A percentile compares a stretch with the other conserved stretches of the same genome.
Conservation (phyloP, 2,329 filamentous ascomycete species). For the Metarhizium anisopliae region DNA sequence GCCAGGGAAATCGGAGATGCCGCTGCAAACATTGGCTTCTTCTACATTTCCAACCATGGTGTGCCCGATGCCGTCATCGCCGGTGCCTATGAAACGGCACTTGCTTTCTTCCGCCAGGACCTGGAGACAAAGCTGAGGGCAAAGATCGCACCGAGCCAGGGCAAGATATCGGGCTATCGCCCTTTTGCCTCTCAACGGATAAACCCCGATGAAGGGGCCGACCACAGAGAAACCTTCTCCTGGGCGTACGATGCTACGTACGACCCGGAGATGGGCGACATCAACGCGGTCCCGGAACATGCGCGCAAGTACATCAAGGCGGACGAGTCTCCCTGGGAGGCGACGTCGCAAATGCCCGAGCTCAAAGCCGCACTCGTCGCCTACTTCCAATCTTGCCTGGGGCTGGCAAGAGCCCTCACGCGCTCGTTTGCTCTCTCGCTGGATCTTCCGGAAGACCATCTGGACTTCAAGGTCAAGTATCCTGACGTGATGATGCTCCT, state of each 20-base stretch:
- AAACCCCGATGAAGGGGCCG: slow-evolving; percentile 39
- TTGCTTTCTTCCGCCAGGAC: slow-evolving; percentile 40
- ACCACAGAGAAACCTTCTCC: slow-evolving; percentile 41
- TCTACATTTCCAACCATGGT: slow-evolving; percentile 44
- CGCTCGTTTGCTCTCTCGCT: slow-evolving; percentile 45
- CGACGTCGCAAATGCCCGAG: slow-evolving; percentile 29
- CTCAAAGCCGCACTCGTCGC: slow-evolving; percentile 37
- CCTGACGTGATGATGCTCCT: slow-evolving; percentile 35
- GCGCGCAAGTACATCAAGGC: slow-evolving; percentile 34
- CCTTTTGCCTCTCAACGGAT: slow-evolving; percentile 33
- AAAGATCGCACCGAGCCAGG: slow-evolving; percentile 25
- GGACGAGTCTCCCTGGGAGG: slow-evolving; percentile 34
- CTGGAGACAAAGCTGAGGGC: slow-evolving; percentile 31
- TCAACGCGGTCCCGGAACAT: slow-evolving; percentile 27
- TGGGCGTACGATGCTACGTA: slow-evolving; percentile 37
- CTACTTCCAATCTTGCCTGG: slow-evolving; percentile 40
- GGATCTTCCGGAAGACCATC: slow-evolving; percentile 42
- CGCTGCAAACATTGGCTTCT: slow-evolving; percentile 43
- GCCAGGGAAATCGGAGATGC: slow-evolving; percentile 34
- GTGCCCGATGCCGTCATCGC: slow-evolving; percentile 20
- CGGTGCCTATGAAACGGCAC: slow-evolving; percentile 19
- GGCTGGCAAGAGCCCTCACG: slow-evolving; percentile 40
- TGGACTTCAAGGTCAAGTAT: slow-evolving; percentile 43
- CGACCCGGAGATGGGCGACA: slow-evolving; percentile 34
- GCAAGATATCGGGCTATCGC: slow-evolving; percentile 37